phyloP scores from a whole-genome alignment of 2,329 filamentous ascomycete genomes.

The Colletotrichum camelliae region DNA sequence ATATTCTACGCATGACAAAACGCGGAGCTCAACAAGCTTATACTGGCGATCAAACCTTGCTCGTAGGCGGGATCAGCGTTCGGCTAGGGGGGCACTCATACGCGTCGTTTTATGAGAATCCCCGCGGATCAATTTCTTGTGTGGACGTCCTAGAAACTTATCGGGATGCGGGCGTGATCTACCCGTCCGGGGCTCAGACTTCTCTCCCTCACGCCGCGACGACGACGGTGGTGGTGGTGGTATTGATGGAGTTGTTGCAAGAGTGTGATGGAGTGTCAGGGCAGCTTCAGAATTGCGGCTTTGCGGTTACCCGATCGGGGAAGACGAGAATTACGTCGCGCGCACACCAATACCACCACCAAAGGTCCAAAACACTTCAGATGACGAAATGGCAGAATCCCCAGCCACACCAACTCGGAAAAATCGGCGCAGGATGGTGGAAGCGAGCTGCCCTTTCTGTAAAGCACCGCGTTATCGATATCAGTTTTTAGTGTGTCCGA shows the following conservation, averaged over 20 bases:
- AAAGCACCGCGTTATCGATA: not conserved
- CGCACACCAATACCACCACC: not conserved
- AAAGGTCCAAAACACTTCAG: not conserved
- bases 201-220: not conserved
- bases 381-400: not conserved
- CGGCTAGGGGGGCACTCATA: not conserved
- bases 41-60: not conserved
- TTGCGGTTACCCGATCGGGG: not conserved
- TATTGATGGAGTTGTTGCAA: not conserved
- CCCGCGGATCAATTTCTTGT: not conserved
- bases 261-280: not conserved
- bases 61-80: not conserved
- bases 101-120: not conserved
- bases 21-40: not conserved
- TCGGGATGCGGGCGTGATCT: not conserved
- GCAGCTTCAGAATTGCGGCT: not conserved
- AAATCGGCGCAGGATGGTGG: not conserved
- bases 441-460: not conserved
- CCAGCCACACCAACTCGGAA: not conserved
- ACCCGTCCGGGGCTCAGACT: not conserved
- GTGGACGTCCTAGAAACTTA: not conserved
- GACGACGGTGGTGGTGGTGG: not conserved
- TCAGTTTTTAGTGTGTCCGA: not conserved
- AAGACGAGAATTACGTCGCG: not conserved
- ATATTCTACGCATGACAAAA: not conserved